These are phyloP conservation scores for Rhodomyrtus tomentosa DNA, from an alignment of 345 rosid species.

Conservation along the genomic window DNA sequence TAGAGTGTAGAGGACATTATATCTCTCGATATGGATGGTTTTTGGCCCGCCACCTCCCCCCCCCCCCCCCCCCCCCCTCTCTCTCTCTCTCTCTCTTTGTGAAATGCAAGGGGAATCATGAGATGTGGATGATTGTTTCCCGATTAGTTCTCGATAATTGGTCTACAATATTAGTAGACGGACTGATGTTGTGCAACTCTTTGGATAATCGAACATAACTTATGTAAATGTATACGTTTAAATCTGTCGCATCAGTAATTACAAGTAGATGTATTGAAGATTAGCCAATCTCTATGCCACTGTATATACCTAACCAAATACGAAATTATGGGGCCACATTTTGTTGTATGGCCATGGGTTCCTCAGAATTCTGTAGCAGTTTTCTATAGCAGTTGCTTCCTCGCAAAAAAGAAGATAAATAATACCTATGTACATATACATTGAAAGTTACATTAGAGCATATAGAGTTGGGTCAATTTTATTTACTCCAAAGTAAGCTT, in stretches of 20 bases:
- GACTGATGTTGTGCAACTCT: neutral
- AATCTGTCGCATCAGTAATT: neutral
- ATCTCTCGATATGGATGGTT: neutral
- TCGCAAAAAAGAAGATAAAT: rapidly evolving
- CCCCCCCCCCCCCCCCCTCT: too few relatives aligned
- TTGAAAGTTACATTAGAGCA: neutral
- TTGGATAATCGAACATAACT: neutral
- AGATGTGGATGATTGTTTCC: neutral
- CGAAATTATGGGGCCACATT: neutral
- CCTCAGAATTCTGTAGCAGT: too few relatives aligned
- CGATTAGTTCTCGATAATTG: neutral
- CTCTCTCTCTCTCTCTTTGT: neutral
- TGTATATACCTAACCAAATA: neutral
- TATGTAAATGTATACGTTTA: neutral
- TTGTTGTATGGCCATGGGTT: neutral
- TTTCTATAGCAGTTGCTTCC: neutral
- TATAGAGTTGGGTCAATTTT: neutral
- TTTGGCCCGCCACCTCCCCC: too few relatives aligned
- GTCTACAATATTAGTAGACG: neutral
- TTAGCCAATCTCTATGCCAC: neutral
- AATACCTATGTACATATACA: neutral
- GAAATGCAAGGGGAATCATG: neutral
- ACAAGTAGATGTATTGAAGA: neutral
- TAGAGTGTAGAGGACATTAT: neutral
- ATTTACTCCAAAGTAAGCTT: neutral